Percentiles rank a stretch among this genome's conserved stretches.
Conservation (phyloP, 1,284 basidiomycete genomes). For the Meira nashicola region DNA sequence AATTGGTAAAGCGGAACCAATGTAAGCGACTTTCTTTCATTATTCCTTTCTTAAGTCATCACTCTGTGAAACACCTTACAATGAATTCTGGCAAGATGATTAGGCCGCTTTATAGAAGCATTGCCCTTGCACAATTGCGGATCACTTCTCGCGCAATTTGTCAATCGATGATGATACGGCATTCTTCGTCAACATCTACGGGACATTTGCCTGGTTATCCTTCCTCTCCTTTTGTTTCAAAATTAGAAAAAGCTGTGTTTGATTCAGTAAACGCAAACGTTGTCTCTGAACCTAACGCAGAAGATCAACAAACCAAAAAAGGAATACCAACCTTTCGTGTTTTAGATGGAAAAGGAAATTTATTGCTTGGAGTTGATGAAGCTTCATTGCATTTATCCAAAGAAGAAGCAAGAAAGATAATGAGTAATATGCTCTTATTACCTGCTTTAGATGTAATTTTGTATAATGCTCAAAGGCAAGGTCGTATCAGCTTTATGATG, state of each 20-base stretch:
- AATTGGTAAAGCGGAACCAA: no score
- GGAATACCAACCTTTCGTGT: conserved; percentile 43
- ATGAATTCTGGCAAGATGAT: no score
- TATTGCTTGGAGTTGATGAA: conserved; percentile 35
- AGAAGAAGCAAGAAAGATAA: conserved; percentile 39
- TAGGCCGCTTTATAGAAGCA: no score
- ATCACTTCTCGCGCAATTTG: no score
- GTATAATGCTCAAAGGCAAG: conserved; percentile 86
- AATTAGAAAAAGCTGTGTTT: conserved; percentile 39
- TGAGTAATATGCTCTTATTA: conserved; percentile 57
- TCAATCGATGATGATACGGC: no score
- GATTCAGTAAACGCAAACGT: conserved; percentile 27
- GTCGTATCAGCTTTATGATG: conserved; percentile 89
- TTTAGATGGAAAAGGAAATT: conserved; percentile 33
- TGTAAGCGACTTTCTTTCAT: no score
- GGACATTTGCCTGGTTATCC: conserved; percentile 36
- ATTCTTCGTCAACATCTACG: neutral
- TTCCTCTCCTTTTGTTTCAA: conserved; percentile 33
- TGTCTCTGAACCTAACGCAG: no score
- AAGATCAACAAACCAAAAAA: conserved; percentile 14
- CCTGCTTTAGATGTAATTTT: conserved; percentile 81
- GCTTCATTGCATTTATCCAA: conserved; percentile 29
- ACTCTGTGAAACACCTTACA: no score
- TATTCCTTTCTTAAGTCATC: no score
- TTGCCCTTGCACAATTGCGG: no score